These are phyloP conservation scores for Trichophyton benhamiae DNA, from an alignment of 2,329 filamentous ascomycete genomes.

Conservation along the genomic window DNA sequence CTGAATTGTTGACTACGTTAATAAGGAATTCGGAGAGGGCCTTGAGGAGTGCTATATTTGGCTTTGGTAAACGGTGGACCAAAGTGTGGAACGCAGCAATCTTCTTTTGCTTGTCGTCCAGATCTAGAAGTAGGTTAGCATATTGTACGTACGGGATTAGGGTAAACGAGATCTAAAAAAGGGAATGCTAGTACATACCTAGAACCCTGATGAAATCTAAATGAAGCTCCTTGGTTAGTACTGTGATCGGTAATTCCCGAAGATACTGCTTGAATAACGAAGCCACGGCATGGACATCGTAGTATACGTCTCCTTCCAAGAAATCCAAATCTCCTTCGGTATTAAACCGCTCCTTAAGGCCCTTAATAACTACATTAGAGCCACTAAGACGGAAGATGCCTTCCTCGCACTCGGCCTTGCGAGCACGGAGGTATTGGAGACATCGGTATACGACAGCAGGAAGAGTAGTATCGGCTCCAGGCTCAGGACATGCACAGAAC, in stretches of 20 bases:
- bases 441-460: conserved; percentile 92
- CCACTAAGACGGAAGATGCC: conserved; percentile 94
- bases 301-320: conserved; percentile 63
- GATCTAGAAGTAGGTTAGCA: conserved; percentile 38
- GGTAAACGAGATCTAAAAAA: not conserved
- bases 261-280: conserved; percentile 89
- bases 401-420: conserved; percentile 73
- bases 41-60: conserved; percentile 69
- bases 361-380: conserved; percentile 90
- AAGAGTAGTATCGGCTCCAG: conserved; percentile 59
- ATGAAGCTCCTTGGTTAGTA: conserved; percentile 82
- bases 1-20: conserved; percentile 79
- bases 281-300: conserved; percentile 92
- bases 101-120: conserved; percentile 63
- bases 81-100: conserved; percentile 63
- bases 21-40: conserved; percentile 82
- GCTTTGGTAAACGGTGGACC: conserved; percentile 63
- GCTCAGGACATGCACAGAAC: conserved; percentile 52
- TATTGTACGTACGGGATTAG: not conserved
- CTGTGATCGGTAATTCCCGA: conserved; percentile 79
- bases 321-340: conserved; percentile 83
- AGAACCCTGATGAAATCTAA: conserved; percentile 75
- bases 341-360: conserved; percentile 85
- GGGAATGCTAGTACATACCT: conserved; percentile 29
- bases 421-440: conserved; percentile 78